A percentile compares a stretch with the other conserved stretches of the same genome.
phyloP scores from a whole-genome alignment of 148 eudicot genomes.

The Rhododendron ovatum region DNA sequence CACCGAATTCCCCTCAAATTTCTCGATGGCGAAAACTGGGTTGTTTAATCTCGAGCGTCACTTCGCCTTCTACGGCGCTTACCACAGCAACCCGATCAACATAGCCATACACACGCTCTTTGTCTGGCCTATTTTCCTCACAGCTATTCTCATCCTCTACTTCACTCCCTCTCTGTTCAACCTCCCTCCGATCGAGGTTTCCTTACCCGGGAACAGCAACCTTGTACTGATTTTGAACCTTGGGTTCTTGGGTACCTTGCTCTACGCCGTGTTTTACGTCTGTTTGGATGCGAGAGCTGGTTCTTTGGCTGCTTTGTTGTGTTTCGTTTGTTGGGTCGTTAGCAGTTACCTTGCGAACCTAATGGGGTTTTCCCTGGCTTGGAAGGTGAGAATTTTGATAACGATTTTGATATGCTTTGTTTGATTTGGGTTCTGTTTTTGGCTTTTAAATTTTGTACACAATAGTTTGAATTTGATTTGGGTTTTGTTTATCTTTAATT shows the following conservation, averaged over 20 bases:
- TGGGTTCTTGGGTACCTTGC: constrained; percentile 26
- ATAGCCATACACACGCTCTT: constrained; percentile 47
- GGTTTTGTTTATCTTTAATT: neutral
- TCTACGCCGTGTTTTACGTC: constrained; percentile 36
- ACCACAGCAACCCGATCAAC: constrained; percentile 55
- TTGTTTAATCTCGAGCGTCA: constrained; percentile 49
- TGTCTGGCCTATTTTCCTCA: constrained; percentile 60
- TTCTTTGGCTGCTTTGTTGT: constrained; percentile 46
- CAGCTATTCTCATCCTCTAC: constrained; percentile 26
- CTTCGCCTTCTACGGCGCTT: constrained; percentile 58
- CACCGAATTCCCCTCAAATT: neutral
- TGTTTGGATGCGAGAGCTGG: constrained; percentile 52
- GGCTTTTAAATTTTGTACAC: neutral
- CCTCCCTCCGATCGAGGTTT: constrained; percentile 16
- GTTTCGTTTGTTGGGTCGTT: constrained; percentile 46
- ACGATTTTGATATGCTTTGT: neutral
- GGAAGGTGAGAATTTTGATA: constrained; percentile 39
- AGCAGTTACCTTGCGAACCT: constrained; percentile 26
- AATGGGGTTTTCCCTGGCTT: constrained; percentile 45
- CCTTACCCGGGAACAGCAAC: neutral
- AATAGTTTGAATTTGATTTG: neutral
- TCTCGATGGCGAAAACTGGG: neutral
- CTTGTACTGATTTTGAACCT: constrained; percentile 17
- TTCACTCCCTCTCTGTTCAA: constrained; percentile 23
- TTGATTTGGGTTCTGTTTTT: neutral